A percentile compares a stretch with the other conserved stretches of the same genome.
These are phyloP conservation scores for Lycium barbarum DNA, from an alignment of 257 asterid species.

Conservation along the genomic window DNA sequence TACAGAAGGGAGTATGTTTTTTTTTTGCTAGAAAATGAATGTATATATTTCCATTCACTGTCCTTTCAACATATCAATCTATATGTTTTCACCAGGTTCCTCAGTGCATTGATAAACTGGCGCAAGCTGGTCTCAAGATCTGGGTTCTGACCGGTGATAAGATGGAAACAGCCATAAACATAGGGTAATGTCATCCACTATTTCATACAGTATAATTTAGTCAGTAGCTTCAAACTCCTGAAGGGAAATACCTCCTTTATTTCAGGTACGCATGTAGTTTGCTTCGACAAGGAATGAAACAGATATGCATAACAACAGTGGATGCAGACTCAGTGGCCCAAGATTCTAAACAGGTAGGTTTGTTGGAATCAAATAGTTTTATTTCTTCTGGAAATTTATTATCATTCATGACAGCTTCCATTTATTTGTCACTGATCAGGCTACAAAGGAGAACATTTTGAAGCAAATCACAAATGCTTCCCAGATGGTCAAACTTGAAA, in stretches of 20 bases:
- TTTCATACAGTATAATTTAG: background rate
- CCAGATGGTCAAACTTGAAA: constrained; percentile 82
- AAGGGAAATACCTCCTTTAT: constrained; percentile 30
- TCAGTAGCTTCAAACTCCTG: background rate
- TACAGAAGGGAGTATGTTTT: constrained; percentile 89
- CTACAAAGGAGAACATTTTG: constrained; percentile 71
- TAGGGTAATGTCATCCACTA: constrained; percentile 59
- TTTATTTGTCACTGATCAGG: constrained; percentile 47
- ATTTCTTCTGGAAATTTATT: background rate
- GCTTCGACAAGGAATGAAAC: constrained; percentile 99
- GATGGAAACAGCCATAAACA: constrained; percentile 99
- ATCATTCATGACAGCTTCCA: constrained; percentile 12
- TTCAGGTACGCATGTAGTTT: constrained; percentile 92
- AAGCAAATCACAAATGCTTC: constrained; percentile 82
- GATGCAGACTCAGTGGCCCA: constrained; percentile 53
- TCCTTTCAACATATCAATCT: constrained; percentile 2
- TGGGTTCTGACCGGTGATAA: constrained; percentile 99
- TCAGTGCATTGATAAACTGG: constrained; percentile 97
- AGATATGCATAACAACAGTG: constrained; percentile 64
- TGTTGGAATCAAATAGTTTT: constrained; percentile 23
- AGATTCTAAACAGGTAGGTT: constrained; percentile 69
- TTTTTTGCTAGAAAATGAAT: background rate
- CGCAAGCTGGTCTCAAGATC: constrained; percentile 96
- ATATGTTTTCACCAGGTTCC: constrained; percentile 71
- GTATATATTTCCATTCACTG: constrained; percentile 15